Evolutionary conservation across 2,329 filamentous ascomycete species (phyloP).

Genomic region (Zymoseptoria tritici): DNA sequence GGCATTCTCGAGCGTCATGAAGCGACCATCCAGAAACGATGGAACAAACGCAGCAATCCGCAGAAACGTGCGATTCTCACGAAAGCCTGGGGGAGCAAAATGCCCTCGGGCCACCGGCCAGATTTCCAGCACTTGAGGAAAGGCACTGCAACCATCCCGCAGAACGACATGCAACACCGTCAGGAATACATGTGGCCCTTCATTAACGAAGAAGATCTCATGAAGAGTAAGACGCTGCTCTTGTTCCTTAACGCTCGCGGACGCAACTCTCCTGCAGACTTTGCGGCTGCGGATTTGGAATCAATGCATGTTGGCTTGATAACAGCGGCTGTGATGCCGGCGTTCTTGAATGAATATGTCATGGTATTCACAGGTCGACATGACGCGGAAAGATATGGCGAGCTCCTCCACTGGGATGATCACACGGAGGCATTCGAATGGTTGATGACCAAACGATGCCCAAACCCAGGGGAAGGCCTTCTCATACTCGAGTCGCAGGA

Average conservation of each 20-base stretch:
- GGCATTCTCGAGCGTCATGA: conserved; percentile 6
- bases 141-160: neutral
- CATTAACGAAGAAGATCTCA: conserved; percentile 5
- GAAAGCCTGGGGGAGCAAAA: conserved; percentile 1
- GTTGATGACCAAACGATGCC: neutral
- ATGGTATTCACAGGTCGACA: conserved; percentile 5
- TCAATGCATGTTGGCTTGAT: conserved; percentile 7
- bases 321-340: neutral
- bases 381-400: neutral
- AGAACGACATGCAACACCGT: neutral
- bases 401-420: conserved; percentile 1
- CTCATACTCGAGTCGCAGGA: conserved; percentile 7
- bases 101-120: conserved; percentile 2
- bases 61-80: conserved; percentile 4
- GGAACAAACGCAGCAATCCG: conserved; percentile 6
- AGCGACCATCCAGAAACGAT: conserved; percentile 5
- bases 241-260: conserved; percentile 6
- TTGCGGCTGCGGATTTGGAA: conserved; percentile 7
- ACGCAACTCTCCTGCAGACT: neutral
- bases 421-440: conserved; percentile 4
- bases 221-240: conserved; percentile 1
- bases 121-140: conserved; percentile 2
- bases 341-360: conserved; percentile 1
- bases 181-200: neutral
- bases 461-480: conserved; percentile 6